Conservation (phyloP, 306 rosid genomes). For the Glycyrrhiza uralensis region DNA sequence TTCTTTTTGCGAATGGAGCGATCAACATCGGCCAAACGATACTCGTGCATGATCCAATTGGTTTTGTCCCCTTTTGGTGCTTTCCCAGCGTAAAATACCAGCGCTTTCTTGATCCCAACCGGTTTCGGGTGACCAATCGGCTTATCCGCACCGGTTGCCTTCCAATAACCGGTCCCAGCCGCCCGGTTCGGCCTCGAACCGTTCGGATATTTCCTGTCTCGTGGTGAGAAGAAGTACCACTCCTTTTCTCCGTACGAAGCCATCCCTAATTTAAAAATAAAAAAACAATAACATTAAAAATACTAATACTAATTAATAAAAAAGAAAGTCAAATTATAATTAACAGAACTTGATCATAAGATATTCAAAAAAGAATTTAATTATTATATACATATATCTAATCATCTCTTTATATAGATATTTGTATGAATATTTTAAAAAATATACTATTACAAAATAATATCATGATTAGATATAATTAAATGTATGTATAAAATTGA, state of each 20-base stretch:
- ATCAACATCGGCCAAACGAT: conserved; percentile 93
- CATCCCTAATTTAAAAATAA: conserved; percentile 51
- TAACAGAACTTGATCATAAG: neutral
- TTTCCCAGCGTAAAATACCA: conserved; percentile 90
- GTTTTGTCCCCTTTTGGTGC: conserved; percentile 92
- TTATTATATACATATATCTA: too few species aligned
- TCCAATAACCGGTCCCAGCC: conserved; percentile 95
- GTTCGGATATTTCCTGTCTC: conserved; percentile 92
- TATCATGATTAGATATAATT: too few species aligned
- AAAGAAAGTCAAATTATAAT: neutral
- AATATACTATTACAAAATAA: too few species aligned
- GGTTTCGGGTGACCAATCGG: conserved; percentile 86
- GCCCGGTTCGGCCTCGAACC: conserved; percentile 98
- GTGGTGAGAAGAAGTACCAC: conserved; percentile 90
- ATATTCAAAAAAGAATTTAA: too few species aligned
- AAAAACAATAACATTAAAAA: neutral
- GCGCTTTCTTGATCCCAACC: conserved; percentile 88
- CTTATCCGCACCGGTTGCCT: conserved; percentile 97
- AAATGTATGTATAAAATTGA: too few species aligned
- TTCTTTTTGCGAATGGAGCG: conserved; percentile 83
- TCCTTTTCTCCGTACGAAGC: conserved; percentile 85
- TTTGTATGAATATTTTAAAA: too few species aligned
- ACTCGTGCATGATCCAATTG: conserved; percentile 99
- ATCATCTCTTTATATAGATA: too few species aligned
- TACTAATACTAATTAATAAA: neutral